These are phyloP conservation scores for Fragaria vesca DNA, from an alignment of 306 rosid species.

Conservation along the genomic window DNA sequence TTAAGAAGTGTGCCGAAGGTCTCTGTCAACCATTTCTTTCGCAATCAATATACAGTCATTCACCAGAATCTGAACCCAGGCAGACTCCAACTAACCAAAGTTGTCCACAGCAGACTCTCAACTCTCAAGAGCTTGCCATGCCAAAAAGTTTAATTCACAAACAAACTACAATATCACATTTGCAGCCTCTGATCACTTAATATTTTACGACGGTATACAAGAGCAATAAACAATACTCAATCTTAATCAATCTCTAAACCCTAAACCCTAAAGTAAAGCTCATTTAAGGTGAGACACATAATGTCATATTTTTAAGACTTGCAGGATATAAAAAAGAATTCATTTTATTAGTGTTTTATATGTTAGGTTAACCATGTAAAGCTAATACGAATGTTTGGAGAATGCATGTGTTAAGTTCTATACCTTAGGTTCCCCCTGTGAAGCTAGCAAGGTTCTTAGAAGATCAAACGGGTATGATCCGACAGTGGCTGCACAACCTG, in stretches of 20 bases:
- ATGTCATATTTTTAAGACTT: not conserved
- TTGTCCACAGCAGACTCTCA: not conserved
- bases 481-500: conserved; percentile 92
- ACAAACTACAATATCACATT: not conserved
- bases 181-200: not conserved
- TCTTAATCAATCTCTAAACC: not conserved
- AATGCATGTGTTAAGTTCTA: not conserved
- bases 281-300: not conserved
- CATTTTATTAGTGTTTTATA: conserved; percentile 17
- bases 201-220: not conserved
- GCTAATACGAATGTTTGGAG: not conserved
- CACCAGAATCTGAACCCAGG: conserved; percentile 9
- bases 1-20: not conserved
- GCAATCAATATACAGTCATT: not conserved
- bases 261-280: conserved; percentile 1
- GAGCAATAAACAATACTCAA: not conserved
- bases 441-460: conserved; percentile 87
- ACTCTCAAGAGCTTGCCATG: conserved; percentile 3
- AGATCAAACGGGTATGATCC: conserved; percentile 98
- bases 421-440: conserved; percentile 99
- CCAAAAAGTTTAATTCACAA: not conserved
- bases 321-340: not conserved
- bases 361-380: conserved; percentile 26
- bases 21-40: conserved; percentile 3
- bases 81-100: not conserved